Conservation (phyloP, 495 filamentous ascomycete species). For the Durotheca rogersii region DNA sequence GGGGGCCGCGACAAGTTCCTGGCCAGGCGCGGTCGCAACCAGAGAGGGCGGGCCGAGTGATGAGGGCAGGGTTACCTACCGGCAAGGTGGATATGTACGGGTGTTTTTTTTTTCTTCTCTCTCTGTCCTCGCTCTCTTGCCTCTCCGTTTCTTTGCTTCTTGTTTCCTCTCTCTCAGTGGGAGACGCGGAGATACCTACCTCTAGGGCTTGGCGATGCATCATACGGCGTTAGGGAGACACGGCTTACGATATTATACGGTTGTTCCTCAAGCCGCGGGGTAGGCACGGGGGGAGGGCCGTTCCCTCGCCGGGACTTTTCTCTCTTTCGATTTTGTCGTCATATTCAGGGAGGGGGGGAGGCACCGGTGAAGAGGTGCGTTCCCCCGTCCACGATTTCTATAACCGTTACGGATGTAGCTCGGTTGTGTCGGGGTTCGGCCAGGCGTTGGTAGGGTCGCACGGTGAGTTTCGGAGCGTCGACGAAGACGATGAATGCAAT, state of each 20-base stretch:
- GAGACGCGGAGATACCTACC: no score
- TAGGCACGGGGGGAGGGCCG: neutral
- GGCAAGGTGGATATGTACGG: no score
- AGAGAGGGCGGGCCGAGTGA: conserved; percentile 24
- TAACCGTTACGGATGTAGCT: no score
- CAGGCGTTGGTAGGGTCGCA: neutral
- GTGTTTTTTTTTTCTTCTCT: neutral
- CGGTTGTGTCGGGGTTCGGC: neutral
- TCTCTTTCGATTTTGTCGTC: no score
- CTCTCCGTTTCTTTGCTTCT: neutral
- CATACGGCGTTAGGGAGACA: conserved; percentile 16
- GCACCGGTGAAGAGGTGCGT: no score
- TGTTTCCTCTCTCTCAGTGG: no score
- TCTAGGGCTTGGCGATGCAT: conserved; percentile 12
- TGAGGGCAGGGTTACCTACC: no score
- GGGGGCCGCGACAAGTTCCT: conserved; percentile 30
- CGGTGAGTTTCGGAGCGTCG: neutral
- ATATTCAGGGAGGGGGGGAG: no score
- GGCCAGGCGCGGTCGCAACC: conserved; percentile 26
- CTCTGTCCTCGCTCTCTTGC: neutral
- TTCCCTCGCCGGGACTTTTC: neutral
- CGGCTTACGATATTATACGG: conserved; percentile 1
- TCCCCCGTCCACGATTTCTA: no score
- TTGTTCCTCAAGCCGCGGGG: neutral
- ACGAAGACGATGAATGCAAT: no score